Evolutionary conservation across 2,329 filamentous ascomycete genomes (phyloP).

Genomic region (Penicillium occitanis): DNA sequence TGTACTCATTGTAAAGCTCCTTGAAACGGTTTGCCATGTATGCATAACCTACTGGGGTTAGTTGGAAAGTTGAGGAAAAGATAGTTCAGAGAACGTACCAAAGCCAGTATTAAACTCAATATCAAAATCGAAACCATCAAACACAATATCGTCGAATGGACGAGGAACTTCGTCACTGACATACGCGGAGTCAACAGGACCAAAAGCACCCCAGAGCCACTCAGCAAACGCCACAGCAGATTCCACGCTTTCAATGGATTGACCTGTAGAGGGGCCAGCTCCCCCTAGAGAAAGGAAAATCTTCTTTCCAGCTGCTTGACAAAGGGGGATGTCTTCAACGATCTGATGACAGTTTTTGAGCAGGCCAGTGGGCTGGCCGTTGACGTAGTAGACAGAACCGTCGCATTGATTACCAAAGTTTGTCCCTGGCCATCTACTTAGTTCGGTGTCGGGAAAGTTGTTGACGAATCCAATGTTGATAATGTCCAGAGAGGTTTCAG

Average conservation of each 20-base stretch:
- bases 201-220: conserved; percentile 53
- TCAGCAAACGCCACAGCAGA: conserved; percentile 50
- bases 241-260: conserved; percentile 44
- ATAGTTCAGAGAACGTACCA: conserved; percentile 31
- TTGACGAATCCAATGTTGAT: conserved; percentile 59
- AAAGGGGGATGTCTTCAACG: conserved; percentile 45
- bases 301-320: conserved; percentile 47
- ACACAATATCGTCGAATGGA: conserved; percentile 49
- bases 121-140: conserved; percentile 57
- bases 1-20: conserved; percentile 37
- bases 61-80: not conserved
- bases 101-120: conserved; percentile 53
- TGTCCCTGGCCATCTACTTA: conserved; percentile 50
- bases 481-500: conserved; percentile 54
- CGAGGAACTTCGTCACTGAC: conserved; percentile 41
- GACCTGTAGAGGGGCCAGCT: conserved; percentile 36
- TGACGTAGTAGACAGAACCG: conserved; percentile 38
- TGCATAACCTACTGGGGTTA: conserved; percentile 41
- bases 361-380: conserved; percentile 42
- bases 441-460: conserved; percentile 50
- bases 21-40: conserved; percentile 52
- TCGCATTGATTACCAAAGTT: conserved; percentile 60
- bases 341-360: conserved; percentile 48
- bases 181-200: conserved; percentile 40
- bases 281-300: conserved; percentile 51